These are phyloP conservation scores for Niebla homalea DNA, from an alignment of 495 filamentous ascomycete genomes.

Conservation along the genomic window DNA sequence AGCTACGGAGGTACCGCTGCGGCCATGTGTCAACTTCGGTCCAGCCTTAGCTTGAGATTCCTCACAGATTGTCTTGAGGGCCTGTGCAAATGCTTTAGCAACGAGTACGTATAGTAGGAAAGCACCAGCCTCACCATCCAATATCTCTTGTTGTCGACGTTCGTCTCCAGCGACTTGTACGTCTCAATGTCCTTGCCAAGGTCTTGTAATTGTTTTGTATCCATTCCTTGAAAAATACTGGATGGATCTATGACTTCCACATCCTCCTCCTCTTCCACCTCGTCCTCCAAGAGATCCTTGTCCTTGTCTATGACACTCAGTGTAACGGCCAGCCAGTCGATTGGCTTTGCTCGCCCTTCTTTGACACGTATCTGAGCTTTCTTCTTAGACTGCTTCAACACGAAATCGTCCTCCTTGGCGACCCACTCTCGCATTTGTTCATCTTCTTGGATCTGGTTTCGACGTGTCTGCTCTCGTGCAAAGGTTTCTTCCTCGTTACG, in stretches of 20 bases:
- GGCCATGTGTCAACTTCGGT: constrained; percentile 46
- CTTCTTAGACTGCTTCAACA: constrained; percentile 93
- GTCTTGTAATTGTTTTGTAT: constrained; percentile 56
- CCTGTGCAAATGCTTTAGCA: constrained; percentile 32
- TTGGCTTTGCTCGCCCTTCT: constrained; percentile 79
- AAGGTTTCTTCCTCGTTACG: constrained; percentile 15
- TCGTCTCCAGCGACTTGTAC: constrained; percentile 70
- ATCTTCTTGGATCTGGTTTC: constrained; percentile 54
- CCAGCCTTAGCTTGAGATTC: constrained; percentile 58
- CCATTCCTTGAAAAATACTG: constrained; percentile 63
- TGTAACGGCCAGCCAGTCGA: constrained; percentile 91
- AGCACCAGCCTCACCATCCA: constrained; percentile 49
- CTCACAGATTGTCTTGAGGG: constrained; percentile 71
- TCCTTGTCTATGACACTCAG: constrained; percentile 78
- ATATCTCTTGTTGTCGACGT: constrained; percentile 64
- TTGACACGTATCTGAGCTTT: constrained; percentile 95
- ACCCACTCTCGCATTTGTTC: constrained; percentile 77
- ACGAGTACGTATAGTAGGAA: neutral
- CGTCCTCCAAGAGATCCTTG: constrained; percentile 64
- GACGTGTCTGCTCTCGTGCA: constrained; percentile 35
- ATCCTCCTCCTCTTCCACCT: constrained; percentile 59
- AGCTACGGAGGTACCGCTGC: constrained; percentile 68
- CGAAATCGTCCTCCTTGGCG: constrained; percentile 88
- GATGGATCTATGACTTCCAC: constrained; percentile 73
- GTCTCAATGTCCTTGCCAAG: constrained; percentile 78